phyloP scores from a whole-genome alignment of 176 grass and related monocot genomes.

The Dendrocalamus sinicus region DNA sequence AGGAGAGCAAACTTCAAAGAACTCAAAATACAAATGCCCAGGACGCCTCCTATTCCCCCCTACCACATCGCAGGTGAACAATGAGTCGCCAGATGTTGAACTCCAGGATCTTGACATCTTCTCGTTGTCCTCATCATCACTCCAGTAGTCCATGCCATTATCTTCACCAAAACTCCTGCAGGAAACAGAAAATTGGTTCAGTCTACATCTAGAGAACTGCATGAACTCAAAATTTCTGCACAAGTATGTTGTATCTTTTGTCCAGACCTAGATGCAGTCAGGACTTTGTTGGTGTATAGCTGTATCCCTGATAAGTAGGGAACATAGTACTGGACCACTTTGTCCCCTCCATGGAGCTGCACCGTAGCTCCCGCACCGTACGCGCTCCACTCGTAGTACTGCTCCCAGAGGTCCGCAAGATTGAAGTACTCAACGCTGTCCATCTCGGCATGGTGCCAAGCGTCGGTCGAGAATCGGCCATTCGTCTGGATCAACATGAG shows the following conservation, averaged over 20 bases:
- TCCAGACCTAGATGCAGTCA: conserved; percentile 58
- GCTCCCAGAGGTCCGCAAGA: conserved; percentile 76
- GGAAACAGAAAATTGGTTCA: conserved; percentile 33
- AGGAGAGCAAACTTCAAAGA: conserved; percentile 78
- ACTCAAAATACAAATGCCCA: conserved; percentile 77
- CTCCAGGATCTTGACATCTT: conserved; percentile 68
- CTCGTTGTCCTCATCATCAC: conserved; percentile 57
- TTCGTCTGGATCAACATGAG: conserved; percentile 53
- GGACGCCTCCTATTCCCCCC: conserved; percentile 44
- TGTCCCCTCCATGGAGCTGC: conserved; percentile 56
- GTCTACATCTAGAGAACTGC: conserved; percentile 13
- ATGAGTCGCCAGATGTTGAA: conserved; percentile 54
- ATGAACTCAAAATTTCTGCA: conserved; percentile 8
- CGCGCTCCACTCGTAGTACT: conserved; percentile 78
- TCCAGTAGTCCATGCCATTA: conserved; percentile 59
- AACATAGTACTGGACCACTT: conserved; percentile 70
- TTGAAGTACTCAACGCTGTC: conserved; percentile 68
- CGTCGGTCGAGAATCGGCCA: conserved; percentile 18
- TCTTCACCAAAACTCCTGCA: conserved; percentile 69
- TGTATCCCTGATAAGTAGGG: conserved; percentile 87
- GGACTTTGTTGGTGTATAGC: conserved; percentile 70
- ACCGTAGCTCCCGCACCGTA: conserved; percentile 67
- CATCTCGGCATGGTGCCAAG: conserved; percentile 44
- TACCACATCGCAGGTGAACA: conserved; percentile 47
- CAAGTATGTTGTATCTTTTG: not conserved